Conservation (phyloP, 2,329 filamentous ascomycete genomes). For the Talaromyces verruculosus region DNA sequence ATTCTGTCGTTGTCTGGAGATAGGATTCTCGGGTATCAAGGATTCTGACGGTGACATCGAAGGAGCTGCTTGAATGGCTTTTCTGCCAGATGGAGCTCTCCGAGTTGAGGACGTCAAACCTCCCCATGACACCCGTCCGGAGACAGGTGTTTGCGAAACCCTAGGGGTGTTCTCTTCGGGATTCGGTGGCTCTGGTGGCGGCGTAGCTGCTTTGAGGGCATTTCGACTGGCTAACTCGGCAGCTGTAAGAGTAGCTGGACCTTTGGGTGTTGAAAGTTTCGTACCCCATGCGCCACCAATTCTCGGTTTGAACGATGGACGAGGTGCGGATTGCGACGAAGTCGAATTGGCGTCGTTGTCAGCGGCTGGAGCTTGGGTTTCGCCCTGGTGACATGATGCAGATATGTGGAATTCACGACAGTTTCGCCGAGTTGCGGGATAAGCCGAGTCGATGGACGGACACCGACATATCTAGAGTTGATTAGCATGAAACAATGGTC, state of each 20-base stretch:
- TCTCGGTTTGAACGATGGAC: conserved; percentile 24
- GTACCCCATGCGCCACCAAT: conserved; percentile 32
- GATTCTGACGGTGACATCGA: background rate
- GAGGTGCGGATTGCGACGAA: background rate
- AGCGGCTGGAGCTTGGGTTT: conserved; percentile 28
- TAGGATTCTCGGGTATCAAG: background rate
- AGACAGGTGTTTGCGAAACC: background rate
- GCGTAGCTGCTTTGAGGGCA: conserved; percentile 25
- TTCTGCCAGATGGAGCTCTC: background rate
- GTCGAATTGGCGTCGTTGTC: conserved; percentile 24
- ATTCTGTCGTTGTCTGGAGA: conserved; percentile 19
- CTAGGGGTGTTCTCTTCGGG: background rate
- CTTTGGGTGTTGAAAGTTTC: conserved; percentile 23
- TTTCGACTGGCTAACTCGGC: conserved; percentile 36
- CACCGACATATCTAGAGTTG: conserved; percentile 36
- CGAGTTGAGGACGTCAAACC: background rate
- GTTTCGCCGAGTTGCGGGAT: conserved; percentile 32
- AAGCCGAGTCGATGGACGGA: conserved; percentile 42
- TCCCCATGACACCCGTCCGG: background rate
- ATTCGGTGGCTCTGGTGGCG: conserved; percentile 16
- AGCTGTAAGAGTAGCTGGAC: conserved; percentile 30
- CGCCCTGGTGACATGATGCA: conserved; percentile 29
- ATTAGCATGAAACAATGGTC: background rate
- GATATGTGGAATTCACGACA: conserved; percentile 40
- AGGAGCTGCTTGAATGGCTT: background rate